Evolutionary conservation across 441 rosid genomes (phyloP), one percentile per base, ranked within the genome.

Genomic region (Aquilaria agallochum): DNA sequence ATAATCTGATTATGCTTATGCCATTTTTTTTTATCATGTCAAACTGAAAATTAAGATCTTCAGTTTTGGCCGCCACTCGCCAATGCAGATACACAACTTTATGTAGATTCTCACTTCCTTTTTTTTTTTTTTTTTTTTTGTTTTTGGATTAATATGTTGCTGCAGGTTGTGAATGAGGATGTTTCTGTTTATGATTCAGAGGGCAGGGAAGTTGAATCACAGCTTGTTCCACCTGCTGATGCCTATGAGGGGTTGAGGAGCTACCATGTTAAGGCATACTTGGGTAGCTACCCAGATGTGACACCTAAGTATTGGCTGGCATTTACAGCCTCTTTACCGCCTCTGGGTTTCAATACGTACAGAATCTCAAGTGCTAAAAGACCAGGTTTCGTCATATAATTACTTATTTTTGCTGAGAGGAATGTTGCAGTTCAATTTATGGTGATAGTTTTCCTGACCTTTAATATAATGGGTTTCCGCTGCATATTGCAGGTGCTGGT

Each of bases 311-410:
- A 84, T 78, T 85, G 92, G 96, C 89, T 96, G 67, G 93, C 91
- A 67, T 96, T 96, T 75, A 48, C 85, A 12, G 95, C 75, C 31
- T 82, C 90, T 61, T 88, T 86, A 45, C 97, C 97, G 62, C 92
- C 99, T 59, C 88, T 96, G 64, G 99, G 98, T 72, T 96, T 89
- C 88, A 86, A 78, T 77, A 87, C 95, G 51, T 96, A 93, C 75
- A 74, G 79, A 45, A 76, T 96, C 71, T 88, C 95, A 56, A 73
- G 65, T 68, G 76, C 89, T 71, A 77, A 80, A 84, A 74, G 50
- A 51, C 46, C 86, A 88, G 97, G 98, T 92, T 76, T 55, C 58
- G 31, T 50, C 51, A 7, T 33, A 31, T 15, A 59, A 52, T 58
- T 72, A 10, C 40, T 60, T 36, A 3, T 36, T 36, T 36, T 31